A percentile compares a stretch with the other conserved stretches of the same genome.
These are phyloP conservation scores for Phytopythium delawarense DNA, from an alignment of 352 stramenopile species.

Conservation along the genomic window DNA sequence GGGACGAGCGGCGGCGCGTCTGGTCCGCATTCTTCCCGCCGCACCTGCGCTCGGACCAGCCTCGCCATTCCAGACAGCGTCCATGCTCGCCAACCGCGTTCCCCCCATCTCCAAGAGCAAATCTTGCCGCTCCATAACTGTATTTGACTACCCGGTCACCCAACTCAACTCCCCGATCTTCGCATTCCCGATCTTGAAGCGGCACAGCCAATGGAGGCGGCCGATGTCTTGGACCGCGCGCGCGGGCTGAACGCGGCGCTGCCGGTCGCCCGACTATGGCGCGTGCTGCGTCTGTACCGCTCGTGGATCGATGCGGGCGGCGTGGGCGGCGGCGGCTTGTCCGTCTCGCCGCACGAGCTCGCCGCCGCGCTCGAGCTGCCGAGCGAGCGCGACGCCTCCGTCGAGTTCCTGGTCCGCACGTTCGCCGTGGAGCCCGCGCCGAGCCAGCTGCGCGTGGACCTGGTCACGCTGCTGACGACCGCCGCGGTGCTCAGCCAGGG, in stretches of 20 bases:
- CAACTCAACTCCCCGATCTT: background rate
- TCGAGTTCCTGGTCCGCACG: slow-evolving; percentile 49
- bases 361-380: slow-evolving; percentile 59
- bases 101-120: background rate
- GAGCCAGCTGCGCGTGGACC: slow-evolving; percentile 28
- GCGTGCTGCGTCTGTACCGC: slow-evolving; percentile 49
- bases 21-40: background rate
- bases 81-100: background rate
- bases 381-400: slow-evolving; percentile 10
- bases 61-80: background rate
- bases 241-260: slow-evolving; percentile 40
- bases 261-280: slow-evolving; percentile 43
- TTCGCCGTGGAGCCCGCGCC: slow-evolving; percentile 19
- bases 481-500: slow-evolving; percentile 43
- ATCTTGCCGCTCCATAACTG: background rate
- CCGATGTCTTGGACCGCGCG: slow-evolving; percentile 27
- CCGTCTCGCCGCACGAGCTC: slow-evolving; percentile 56
- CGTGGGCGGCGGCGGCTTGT: slow-evolving; percentile 55
- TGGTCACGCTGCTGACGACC: slow-evolving; percentile 50
- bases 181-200: slow-evolving; percentile 3
- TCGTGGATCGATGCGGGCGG: slow-evolving; percentile 47
- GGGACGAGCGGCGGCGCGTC: too few species aligned
- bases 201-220: slow-evolving; percentile 12
- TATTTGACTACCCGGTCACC: background rate
- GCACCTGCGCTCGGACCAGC: background rate